Base-by-base conservation (phyloP, 148 eudicot species). In the Vaccinium corymbosum region DNA sequence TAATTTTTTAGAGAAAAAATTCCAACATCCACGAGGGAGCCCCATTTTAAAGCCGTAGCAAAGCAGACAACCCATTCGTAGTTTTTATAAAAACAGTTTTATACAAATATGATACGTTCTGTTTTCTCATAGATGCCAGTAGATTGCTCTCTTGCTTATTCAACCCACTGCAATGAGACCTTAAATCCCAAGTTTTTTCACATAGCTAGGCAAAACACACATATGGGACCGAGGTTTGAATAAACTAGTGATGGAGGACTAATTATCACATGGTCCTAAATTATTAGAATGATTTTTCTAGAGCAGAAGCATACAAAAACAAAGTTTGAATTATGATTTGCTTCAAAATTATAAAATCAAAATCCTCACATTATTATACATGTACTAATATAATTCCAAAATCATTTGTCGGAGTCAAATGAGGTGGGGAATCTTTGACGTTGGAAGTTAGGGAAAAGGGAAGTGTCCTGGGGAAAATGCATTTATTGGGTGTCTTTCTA, bases 331-430 rank as follows among this genome's bases (percentile, higher is more conserved):
- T 49, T 9, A 6, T 35, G 17, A 76, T 77, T 77, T 77, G 56
- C 80, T 50, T 51, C 79, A 14, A 76, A 48, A 20, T 25, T 77
- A 4, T 77, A 48, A 22, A 81, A 6, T 16, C 25, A 3, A 56
- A 20, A 6, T 20, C 22, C 2, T 2, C 29, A 25, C 22, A 12
- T 3, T 22, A 22, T 11, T 22, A 22, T 11, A 62, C 27, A 62
- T 62, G 11, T 5, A 62, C 3, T 19, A 15, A 62, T 62, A 62
- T 62, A 9, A 10, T 66, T 61, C 49, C 70, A 74, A 76, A 74
- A 76, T 76, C 51, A 75, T 83, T 75, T 46, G 7, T 76, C 59
- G 25, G 46, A 81, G 83, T 81, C 77, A 42, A 51, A 81, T 49
- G 20, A 70, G 42, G 19, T 2, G 55, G 59, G 29, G 56, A 78